These are phyloP conservation scores for Tolypocladium sp. DNA, from an alignment of 2,329 filamentous ascomycete species.

Conservation along the genomic window DNA sequence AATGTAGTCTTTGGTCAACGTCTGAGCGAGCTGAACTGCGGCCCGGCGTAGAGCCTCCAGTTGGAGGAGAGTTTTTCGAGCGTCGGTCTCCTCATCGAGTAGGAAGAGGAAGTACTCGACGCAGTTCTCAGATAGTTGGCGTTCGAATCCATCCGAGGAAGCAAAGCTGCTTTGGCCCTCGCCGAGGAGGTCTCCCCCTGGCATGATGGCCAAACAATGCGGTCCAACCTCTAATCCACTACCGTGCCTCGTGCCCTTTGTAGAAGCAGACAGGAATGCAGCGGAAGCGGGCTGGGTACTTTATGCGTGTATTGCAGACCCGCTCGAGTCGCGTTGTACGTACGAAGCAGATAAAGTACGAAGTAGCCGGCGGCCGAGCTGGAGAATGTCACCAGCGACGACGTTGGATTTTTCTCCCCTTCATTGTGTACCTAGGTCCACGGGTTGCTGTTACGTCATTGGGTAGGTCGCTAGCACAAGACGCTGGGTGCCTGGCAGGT, in stretches of 20 bases:
- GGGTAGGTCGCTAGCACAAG: not conserved
- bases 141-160: not conserved
- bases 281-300: not conserved
- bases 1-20: constrained; percentile 74
- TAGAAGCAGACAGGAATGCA: not conserved
- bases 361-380: not conserved
- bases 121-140: constrained; percentile 64
- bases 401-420: not conserved
- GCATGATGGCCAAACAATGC: not conserved
- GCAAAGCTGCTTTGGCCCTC: not conserved
- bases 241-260: not conserved
- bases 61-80: constrained; percentile 49
- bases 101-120: constrained; percentile 78
- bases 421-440: not conserved
- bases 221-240: not conserved
- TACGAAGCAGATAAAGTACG: not conserved
- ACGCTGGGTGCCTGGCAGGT: no score
- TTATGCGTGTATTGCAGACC: not conserved
- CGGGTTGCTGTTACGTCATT: not conserved
- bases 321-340: not conserved
- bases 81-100: constrained; percentile 45
- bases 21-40: constrained; percentile 51
- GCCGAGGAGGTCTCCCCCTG: not conserved
- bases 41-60: constrained; percentile 67
- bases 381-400: not conserved